A percentile compares a stretch with the other conserved stretches of the same genome.
Evolutionary conservation across 257 asterid genomes (phyloP).

Genomic region (Solanum lignicaule): DNA sequence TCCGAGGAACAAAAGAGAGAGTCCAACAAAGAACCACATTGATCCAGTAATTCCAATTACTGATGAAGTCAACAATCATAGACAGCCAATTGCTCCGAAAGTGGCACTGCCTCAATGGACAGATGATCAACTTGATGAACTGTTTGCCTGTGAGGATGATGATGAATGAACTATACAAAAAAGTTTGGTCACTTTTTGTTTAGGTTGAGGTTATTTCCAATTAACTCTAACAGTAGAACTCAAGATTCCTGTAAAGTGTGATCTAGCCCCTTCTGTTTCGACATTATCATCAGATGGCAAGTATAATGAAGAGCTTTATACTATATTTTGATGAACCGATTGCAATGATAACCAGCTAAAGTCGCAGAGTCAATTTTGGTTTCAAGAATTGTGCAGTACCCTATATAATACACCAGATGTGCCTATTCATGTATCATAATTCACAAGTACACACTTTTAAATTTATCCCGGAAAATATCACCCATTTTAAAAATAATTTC

Average conservation of each 20-base stretch:
- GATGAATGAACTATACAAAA: conserved; percentile 21
- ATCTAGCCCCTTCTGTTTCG: neutral
- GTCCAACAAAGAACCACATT: neutral
- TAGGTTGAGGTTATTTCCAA: neutral
- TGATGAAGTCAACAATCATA: conserved; percentile 21
- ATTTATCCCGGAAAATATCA: neutral
- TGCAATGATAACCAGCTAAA: neutral
- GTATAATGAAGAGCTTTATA: neutral
- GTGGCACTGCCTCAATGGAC: conserved; percentile 61
- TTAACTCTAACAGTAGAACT: neutral
- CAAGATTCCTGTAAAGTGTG: neutral
- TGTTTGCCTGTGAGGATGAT: conserved; percentile 44
- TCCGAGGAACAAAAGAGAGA: neutral
- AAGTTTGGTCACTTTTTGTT: neutral
- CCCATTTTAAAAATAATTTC: neutral
- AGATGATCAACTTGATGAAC: conserved; percentile 69
- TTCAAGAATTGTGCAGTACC: neutral
- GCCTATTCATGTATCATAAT: neutral
- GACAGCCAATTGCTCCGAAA: conserved; percentile 20
- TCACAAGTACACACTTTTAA: neutral
- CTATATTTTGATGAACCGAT: neutral
- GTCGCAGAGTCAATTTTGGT: neutral
- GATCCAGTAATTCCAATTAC: conserved; percentile 17
- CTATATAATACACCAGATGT: neutral
- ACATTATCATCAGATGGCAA: neutral